phyloP scores from a whole-genome alignment of 2,329 filamentous ascomycete species.

The Colletotrichum sansevieriae region DNA sequence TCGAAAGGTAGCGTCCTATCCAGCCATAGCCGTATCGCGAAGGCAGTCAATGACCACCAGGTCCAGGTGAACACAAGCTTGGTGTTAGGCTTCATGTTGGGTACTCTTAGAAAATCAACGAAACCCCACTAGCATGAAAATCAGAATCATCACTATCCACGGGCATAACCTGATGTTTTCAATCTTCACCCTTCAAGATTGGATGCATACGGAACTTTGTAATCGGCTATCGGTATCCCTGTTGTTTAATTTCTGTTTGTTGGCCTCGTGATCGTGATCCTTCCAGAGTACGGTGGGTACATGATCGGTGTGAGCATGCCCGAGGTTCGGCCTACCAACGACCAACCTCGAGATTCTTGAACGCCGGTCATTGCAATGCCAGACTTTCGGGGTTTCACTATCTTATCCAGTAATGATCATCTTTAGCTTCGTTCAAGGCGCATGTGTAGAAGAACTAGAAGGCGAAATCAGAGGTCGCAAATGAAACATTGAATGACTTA shows the following conservation, averaged over 20 bases:
- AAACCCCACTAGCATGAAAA: no score
- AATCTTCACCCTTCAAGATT: not conserved
- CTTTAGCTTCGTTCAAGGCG: no score
- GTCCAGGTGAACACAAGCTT: not conserved
- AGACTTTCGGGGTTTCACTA: not conserved
- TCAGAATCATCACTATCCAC: no score
- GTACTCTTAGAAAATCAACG: not conserved
- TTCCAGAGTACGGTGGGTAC: not conserved
- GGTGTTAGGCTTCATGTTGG: not conserved
- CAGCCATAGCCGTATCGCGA: conserved; percentile 1
- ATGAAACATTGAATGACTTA: no score
- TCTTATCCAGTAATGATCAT: not conserved
- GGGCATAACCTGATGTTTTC: no score
- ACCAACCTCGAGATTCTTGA: not conserved
- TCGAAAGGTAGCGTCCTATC: not conserved
- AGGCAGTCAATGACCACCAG: not conserved
- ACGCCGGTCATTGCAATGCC: not conserved
- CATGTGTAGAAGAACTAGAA: no score
- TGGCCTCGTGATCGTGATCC: not conserved
- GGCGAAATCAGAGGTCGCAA: no score
- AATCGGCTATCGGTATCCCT: no score
- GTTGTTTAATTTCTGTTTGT: not conserved
- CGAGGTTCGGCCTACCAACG: not conserved
- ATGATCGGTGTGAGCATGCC: not conserved
- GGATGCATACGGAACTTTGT: no score